Evolutionary conservation across 176 grass and related monocot species (phyloP).

Genomic region (Paspalum vaginatum): DNA sequence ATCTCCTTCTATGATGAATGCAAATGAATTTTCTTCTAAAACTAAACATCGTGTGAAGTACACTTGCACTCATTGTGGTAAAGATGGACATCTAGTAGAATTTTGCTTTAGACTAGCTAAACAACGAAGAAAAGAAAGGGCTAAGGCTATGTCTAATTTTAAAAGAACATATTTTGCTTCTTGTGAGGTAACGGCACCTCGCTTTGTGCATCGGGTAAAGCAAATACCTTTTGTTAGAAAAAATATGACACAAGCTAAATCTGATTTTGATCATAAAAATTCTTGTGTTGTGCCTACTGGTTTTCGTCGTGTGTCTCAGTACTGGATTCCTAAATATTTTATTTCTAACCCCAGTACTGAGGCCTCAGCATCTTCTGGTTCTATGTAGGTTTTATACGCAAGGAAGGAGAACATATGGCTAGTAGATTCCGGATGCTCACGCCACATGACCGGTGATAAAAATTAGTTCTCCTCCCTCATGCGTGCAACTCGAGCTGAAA

Average conservation of each 20-base stretch:
- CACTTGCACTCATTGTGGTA: background rate
- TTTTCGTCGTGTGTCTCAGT: background rate
- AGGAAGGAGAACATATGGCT: conserved; percentile 5
- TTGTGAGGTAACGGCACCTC: background rate
- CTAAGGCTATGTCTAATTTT: background rate
- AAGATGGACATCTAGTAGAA: background rate
- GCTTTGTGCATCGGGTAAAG: background rate
- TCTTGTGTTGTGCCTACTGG: background rate
- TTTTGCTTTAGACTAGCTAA: background rate
- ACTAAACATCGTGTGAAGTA: background rate
- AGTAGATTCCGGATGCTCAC: background rate
- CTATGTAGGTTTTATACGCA: background rate
- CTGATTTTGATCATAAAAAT: background rate
- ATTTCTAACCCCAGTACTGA: background rate
- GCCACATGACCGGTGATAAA: background rate
- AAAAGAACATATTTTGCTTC: background rate
- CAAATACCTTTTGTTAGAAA: background rate
- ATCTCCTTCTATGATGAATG: too few species aligned
- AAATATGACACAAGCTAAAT: background rate
- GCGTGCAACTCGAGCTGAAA: background rate
- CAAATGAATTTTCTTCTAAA: background rate
- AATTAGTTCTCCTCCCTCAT: background rate
- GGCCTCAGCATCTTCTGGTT: background rate
- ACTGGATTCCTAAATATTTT: background rate
- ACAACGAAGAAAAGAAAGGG: background rate